Evolutionary conservation across 176 grass and related monocot genomes (phyloP).

Genomic region (Raddia guianensis): DNA sequence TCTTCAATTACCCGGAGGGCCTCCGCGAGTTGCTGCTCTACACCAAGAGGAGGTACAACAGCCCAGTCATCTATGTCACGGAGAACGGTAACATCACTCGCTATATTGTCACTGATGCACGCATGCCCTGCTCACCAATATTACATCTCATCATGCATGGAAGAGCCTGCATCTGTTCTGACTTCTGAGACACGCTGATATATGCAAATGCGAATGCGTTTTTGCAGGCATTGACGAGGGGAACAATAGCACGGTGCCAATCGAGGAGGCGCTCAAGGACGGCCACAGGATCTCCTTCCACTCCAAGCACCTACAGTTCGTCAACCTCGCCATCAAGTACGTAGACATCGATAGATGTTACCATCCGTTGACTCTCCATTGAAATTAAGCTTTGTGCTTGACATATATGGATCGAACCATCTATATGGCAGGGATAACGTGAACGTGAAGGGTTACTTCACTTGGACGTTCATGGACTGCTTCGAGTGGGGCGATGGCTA

Average conservation of each 20-base stretch:
- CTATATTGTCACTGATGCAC: background rate
- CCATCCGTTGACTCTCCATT: too few species aligned
- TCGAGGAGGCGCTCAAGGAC: constrained; percentile 51
- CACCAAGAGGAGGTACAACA: constrained; percentile 51
- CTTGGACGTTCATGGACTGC: constrained; percentile 67
- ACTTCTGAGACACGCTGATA: too few species aligned
- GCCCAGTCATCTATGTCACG: constrained; percentile 50
- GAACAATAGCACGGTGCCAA: constrained; percentile 44
- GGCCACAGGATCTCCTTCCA: constrained; percentile 51
- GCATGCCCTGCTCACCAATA: too few species aligned
- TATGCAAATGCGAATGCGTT: background rate
- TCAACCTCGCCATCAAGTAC: constrained; percentile 56
- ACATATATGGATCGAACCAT: too few species aligned
- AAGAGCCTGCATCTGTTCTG: background rate
- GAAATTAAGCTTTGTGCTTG: too few species aligned
- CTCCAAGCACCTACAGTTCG: constrained; percentile 41
- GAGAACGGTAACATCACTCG: constrained; percentile 38
- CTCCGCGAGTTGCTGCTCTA: constrained; percentile 57
- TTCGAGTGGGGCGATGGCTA: constrained; percentile 64
- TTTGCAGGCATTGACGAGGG: constrained; percentile 30
- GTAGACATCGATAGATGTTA: background rate
- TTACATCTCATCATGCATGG: background rate
- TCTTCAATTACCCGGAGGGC: constrained; percentile 50
- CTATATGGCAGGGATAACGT: constrained; percentile 27
- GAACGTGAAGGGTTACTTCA: constrained; percentile 51